phyloP scores from a whole-genome alignment of 2,329 filamentous ascomycete genomes.

The Pseudogymnoascus sp. region DNA sequence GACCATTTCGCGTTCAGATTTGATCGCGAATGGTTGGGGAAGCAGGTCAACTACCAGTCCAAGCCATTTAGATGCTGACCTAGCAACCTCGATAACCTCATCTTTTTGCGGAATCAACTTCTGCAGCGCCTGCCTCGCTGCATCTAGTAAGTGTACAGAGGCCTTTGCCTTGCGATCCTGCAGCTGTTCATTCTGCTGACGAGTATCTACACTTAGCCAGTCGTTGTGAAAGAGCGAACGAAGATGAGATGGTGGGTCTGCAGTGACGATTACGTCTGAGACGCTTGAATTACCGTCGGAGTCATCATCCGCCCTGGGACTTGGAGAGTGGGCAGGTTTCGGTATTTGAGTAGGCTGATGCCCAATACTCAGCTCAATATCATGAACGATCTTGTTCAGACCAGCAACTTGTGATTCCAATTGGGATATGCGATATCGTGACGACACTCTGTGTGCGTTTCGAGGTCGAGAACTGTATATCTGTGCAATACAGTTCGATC shows the following conservation, averaged over 20 bases:
- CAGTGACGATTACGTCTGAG: constrained; percentile 15
- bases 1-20: constrained; percentile 21
- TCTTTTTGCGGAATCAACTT: constrained; percentile 23
- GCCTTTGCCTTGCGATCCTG: constrained; percentile 32
- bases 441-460: constrained; percentile 15
- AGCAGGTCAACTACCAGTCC: constrained; percentile 22
- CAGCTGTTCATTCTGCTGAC: constrained; percentile 21
- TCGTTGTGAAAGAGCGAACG: constrained; percentile 28
- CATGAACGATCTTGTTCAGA: constrained; percentile 17
- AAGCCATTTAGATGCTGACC: constrained; percentile 24
- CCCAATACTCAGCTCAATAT: constrained; percentile 16
- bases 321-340: constrained; percentile 1
- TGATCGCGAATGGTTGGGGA: constrained; percentile 18
- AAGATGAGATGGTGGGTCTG: constrained; percentile 24
- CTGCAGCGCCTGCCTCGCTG: constrained; percentile 15
- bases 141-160: constrained; percentile 12
- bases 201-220: constrained; percentile 21
- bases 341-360: constrained; percentile 8
- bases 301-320: constrained; percentile 10
- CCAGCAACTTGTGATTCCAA: constrained; percentile 20
- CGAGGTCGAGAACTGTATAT: constrained; percentile 14
- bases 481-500: constrained; percentile 19
- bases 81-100: constrained; percentile 20
- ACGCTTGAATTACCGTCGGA: constrained; percentile 15
- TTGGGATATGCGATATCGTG: constrained; percentile 19